Evolutionary conservation across 2,329 filamentous ascomycete genomes (phyloP).

Genomic region (Colletotrichum theobromicola): DNA sequence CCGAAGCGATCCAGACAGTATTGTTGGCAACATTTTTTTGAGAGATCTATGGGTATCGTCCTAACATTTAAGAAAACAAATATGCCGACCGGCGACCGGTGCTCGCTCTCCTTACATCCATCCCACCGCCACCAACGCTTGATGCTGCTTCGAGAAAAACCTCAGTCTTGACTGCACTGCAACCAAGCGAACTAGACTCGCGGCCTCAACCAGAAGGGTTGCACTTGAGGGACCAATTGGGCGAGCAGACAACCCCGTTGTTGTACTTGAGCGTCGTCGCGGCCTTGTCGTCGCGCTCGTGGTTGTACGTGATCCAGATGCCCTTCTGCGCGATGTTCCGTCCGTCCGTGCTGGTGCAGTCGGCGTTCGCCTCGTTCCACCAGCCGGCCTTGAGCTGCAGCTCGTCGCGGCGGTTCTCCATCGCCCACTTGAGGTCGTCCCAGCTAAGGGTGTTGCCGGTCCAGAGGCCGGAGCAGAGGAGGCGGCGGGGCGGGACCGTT

Average conservation of each 20-base stretch:
- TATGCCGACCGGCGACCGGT: too few relatives aligned
- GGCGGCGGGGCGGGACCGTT: background rate
- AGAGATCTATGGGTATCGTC: background rate
- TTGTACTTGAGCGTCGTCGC: background rate
- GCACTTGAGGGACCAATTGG: background rate
- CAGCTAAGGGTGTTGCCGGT: background rate
- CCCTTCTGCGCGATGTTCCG: background rate
- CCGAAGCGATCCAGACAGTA: background rate
- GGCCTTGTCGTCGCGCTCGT: background rate
- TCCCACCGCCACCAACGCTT: too few relatives aligned
- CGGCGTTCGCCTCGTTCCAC: background rate
- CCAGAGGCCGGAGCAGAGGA: background rate
- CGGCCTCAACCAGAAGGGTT: background rate
- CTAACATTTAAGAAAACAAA: background rate
- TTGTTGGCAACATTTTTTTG: background rate
- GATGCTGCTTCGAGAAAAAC: too few relatives aligned
- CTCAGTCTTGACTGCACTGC: accelerated
- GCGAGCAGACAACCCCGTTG: background rate
- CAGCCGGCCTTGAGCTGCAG: background rate
- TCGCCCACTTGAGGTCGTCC: background rate
- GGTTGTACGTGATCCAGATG: background rate
- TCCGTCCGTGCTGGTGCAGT: background rate
- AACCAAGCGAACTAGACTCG: accelerated
- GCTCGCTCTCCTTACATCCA: too few relatives aligned
- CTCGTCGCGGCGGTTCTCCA: background rate